A percentile compares a stretch with the other conserved stretches of the same genome.
phyloP scores from a whole-genome alignment of 441 rosid genomes.

The Hypseocharis bilobata region DNA sequence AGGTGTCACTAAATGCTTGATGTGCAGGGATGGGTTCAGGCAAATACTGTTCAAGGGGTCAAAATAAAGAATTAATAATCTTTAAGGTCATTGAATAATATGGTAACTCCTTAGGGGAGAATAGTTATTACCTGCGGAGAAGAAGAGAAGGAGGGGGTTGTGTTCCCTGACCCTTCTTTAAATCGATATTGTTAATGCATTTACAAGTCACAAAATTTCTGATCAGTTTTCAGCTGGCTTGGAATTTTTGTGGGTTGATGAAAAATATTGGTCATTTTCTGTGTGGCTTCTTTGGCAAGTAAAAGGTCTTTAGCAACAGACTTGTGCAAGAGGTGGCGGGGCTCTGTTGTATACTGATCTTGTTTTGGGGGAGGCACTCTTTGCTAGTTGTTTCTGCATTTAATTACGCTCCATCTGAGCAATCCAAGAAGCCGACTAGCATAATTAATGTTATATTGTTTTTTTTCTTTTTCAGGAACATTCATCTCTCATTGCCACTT shows the following conservation, averaged over 20 bases:
- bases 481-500: neutral
- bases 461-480: neutral
- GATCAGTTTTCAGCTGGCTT: too few species aligned
- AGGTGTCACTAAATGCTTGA: neutral
- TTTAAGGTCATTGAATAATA: neutral
- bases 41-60: neutral
- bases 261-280: too few species aligned
- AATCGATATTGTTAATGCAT: too few species aligned
- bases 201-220: too few species aligned
- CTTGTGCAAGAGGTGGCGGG: neutral
- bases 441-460: neutral
- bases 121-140: too few species aligned
- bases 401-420: neutral
- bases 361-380: neutral
- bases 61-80: neutral
- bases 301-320: neutral
- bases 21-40: neutral
- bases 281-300: neutral
- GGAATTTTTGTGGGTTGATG: neutral
- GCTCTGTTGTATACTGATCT: neutral
- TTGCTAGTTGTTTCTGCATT: neutral
- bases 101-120: neutral
- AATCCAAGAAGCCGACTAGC: conserved; percentile 1
- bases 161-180: too few species aligned
- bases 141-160: too few species aligned